Percentiles rank a stretch among this genome's conserved stretches.
phyloP scores from a whole-genome alignment of 148 eudicot genomes.

The Cornus suecica region DNA sequence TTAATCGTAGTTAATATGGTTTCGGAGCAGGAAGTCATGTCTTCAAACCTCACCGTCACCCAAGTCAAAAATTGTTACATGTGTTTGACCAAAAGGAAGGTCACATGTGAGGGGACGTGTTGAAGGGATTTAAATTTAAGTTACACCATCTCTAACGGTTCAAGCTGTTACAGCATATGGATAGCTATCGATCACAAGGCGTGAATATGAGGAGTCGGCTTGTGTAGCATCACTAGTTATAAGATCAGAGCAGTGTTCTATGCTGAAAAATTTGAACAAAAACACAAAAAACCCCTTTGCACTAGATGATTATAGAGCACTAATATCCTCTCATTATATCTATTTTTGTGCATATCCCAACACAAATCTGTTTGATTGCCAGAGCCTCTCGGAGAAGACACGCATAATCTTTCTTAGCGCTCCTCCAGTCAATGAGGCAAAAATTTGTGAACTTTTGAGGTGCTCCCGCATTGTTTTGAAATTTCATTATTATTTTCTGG shows the following conservation, averaged over 20 bases:
- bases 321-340: background rate
- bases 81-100: no score
- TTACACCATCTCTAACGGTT: no score
- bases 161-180: no score
- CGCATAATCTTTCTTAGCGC: conserved; percentile 51
- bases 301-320: background rate
- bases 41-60: no score
- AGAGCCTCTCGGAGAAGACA: conserved; percentile 53
- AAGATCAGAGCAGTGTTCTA: background rate
- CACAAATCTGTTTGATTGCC: conserved; percentile 10
- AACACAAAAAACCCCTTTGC: background rate
- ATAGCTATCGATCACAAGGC: no score
- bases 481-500: background rate
- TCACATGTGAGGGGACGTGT: no score
- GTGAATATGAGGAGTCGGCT: background rate
- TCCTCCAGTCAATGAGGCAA: conserved; percentile 55
- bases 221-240: background rate
- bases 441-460: conserved; percentile 34
- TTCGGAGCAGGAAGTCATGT: no score
- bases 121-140: no score
- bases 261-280: background rate
- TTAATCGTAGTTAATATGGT: no score
- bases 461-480: conserved; percentile 7
- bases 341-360: conserved; percentile 10
- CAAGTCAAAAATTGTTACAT: no score